Conservation (phyloP, 768 basidiomycete genomes). For the Clitopilus hobsonii region DNA sequence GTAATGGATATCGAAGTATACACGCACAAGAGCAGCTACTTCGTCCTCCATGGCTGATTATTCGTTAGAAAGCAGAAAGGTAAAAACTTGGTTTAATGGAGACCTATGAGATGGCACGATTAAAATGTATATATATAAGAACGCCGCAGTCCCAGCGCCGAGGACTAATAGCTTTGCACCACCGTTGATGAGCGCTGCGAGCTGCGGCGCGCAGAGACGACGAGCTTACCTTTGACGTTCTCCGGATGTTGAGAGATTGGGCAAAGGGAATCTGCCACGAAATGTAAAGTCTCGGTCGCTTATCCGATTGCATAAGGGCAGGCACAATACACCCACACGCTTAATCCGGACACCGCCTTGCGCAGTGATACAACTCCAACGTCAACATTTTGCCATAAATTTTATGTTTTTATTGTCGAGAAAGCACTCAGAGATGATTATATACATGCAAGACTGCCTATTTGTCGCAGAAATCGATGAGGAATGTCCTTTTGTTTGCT, state of each 20-base stretch:
- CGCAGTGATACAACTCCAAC: conserved; percentile 6
- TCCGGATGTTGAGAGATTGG: conserved; percentile 17
- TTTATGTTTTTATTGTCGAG: conserved; percentile 1
- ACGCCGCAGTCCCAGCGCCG: conserved; percentile 1
- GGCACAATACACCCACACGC: conserved; percentile 10
- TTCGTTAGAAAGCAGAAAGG: conserved; percentile 24
- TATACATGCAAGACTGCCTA: too few relatives aligned
- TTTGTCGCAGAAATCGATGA: too few relatives aligned
- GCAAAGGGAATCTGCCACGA: conserved; percentile 20
- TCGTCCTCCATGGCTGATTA: conserved; percentile 43
- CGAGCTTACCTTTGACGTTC: conserved; percentile 12
- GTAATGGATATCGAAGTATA: conserved; percentile 19
- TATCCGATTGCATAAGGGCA: conserved; percentile 33
- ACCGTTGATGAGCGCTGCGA: conserved; percentile 13
- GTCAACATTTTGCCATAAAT: background rate
- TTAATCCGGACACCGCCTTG: conserved; percentile 1
- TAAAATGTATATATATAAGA: conserved; percentile 11
- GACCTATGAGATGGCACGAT: conserved; percentile 9
- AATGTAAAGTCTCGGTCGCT: conserved; percentile 16
- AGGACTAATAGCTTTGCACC: conserved; percentile 11
- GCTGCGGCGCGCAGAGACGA: conserved; percentile 14
- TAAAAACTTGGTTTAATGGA: conserved; percentile 9
- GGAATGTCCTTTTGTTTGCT: too few relatives aligned
- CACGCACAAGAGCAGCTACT: conserved; percentile 42
- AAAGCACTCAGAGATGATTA: too few relatives aligned